Evolutionary conservation across 371 early-diverging fungal species (phyloP).

Genomic region (Neoconidiobolus thromboides): DNA sequence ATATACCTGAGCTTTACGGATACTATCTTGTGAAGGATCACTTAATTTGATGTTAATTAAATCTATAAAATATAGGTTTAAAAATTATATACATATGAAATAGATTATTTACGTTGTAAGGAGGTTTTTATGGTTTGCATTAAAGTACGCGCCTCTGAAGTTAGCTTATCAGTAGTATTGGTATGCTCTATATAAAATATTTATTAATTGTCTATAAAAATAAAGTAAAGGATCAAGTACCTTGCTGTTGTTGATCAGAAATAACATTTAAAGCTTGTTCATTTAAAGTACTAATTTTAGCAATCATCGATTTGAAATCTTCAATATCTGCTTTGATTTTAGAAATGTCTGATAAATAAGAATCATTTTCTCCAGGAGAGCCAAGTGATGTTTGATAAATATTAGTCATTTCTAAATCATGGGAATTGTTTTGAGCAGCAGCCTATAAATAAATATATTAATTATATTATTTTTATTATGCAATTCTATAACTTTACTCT

Average conservation of each 20-base stretch:
- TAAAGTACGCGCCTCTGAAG: not conserved
- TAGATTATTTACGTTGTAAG: not conserved
- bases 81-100: not conserved
- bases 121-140: constrained; percentile 1
- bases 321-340: constrained; percentile 2
- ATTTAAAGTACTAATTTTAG: not conserved
- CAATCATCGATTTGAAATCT: not conserved
- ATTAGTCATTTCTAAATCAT: not conserved
- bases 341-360: not conserved
- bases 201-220: not conserved
- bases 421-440: not conserved
- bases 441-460: not conserved
- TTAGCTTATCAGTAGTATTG: not conserved
- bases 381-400: not conserved
- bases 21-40: not conserved
- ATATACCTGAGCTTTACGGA: not conserved
- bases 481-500: not conserved
- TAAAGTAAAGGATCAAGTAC: not conserved
- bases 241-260: not conserved
- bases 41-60: not conserved
- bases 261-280: constrained; percentile 4
- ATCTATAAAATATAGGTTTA: not conserved
- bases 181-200: not conserved
- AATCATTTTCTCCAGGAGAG: not conserved
- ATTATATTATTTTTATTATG: not conserved